Evolutionary conservation across 805 yeast species (phyloP).

Genomic region (Starmerella ratchasimensis): DNA sequence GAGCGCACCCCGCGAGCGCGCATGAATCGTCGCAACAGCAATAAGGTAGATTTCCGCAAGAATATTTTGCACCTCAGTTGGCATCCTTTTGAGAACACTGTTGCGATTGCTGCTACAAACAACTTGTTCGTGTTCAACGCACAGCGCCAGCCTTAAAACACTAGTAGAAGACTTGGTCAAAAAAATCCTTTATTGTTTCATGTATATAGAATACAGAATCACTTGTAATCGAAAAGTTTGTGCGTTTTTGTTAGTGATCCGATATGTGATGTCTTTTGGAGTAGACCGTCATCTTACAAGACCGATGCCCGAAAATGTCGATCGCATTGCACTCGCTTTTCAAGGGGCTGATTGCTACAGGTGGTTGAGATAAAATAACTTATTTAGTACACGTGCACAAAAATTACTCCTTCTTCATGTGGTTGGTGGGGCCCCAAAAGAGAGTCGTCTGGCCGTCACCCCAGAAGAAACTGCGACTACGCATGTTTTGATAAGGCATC

Average conservation of each 20-base stretch:
- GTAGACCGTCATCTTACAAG: too few relatives aligned
- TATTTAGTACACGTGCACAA: not conserved
- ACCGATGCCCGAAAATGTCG: too few relatives aligned
- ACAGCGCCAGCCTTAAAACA: constrained; percentile 3
- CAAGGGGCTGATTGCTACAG: not conserved
- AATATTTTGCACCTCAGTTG: constrained; percentile 90
- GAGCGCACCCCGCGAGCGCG: constrained; percentile 23
- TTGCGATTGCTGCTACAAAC: constrained; percentile 97
- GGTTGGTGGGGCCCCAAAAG: constrained; percentile 94
- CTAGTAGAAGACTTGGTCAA: not conserved
- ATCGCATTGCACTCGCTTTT: too few relatives aligned
- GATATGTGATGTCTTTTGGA: too few relatives aligned
- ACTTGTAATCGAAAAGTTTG: too few relatives aligned
- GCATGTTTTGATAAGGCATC: constrained; percentile 82
- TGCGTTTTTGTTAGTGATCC: too few relatives aligned
- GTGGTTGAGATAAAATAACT: not conserved
- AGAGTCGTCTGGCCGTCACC: constrained; percentile 96
- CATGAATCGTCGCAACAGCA: constrained; percentile 49
- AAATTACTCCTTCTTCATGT: constrained; percentile 35
- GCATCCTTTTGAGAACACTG: constrained; percentile 95
- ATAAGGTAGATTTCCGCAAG: constrained; percentile 83
- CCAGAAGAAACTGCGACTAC: constrained; percentile 87
- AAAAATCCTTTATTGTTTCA: too few relatives aligned
- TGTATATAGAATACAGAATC: too few relatives aligned
- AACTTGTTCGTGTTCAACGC: constrained; percentile 37